Base-by-base conservation (phyloP, 2,329 filamentous ascomycete species). In the Pseudogymnoascus sp. region DNA sequence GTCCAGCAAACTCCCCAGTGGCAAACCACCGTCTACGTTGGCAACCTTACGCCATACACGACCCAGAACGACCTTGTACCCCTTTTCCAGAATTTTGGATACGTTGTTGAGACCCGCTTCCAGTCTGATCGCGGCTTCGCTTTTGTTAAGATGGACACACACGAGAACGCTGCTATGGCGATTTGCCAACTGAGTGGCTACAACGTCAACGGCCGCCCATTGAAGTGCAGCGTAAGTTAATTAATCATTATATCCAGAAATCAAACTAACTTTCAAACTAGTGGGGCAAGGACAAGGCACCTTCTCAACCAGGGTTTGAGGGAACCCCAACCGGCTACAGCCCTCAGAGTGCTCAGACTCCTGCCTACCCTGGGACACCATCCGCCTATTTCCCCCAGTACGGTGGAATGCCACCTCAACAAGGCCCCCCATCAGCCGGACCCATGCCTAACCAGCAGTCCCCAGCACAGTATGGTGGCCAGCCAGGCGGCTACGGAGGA, bases 201-300 rank as follows among this genome's bases (percentile, higher is more conserved):
- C 80, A 96, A 97, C 69, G 93, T 99, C 71, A 97, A 99, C 72
- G 95, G 95, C 61, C 88, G 95, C 68, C 95, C 95, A 61, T 79
- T 99, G 70, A 99, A 99, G 83, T 99, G 95, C 84, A 97, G 93
- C 77, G 93, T 97, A 89, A 80, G 93, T 88, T 65, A 3, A 31
- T 18, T 23, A n/a, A 31, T 31, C 25, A 12, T 18, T 33, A 1
- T 12, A 2, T 52, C n/a, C 25, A 31, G 45, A 33, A 63, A 49
- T 61, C 49, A 64, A 68, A 65, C 71, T 79, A 71, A 78, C 71
- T 65, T 68, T 68, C 59, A 65, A 65, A 69, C 40, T 73, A 97
- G 93, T 99, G 95, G 95, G 95, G 95, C 75, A 99, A 99, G 80
- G 95, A 99, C 78, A 96, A 96, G 79, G 92, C 93, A 61, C 91